These are phyloP conservation scores for Zygosaccharomyces bisporus DNA, from an alignment of 805 yeast genomes.

Conservation along the genomic window DNA sequence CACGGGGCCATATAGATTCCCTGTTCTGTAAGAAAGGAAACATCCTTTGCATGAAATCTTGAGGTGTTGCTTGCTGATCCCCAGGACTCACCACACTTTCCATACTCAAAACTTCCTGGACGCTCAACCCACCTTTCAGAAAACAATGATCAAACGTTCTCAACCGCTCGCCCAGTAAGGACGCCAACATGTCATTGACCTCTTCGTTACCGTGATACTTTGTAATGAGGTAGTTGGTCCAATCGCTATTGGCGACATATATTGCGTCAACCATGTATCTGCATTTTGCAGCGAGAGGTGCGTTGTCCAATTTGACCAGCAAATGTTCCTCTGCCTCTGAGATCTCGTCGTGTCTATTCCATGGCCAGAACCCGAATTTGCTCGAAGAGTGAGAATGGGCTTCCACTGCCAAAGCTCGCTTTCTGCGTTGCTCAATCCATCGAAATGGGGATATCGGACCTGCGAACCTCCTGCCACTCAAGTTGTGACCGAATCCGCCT, in stretches of 20 bases:
- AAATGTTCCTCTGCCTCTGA: conserved; percentile 10
- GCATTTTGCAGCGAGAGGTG: conserved; percentile 20
- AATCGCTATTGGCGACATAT: conserved; percentile 18
- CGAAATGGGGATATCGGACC: conserved; percentile 8
- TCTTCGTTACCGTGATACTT: conserved; percentile 19
- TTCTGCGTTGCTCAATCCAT: conserved; percentile 12
- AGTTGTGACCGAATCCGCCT: conserved; percentile 2
- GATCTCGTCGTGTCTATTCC: neutral
- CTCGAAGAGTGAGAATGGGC: neutral
- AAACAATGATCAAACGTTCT: conserved; percentile 32
- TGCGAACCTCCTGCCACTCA: conserved; percentile 8
- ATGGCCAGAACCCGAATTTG: conserved; percentile 1
- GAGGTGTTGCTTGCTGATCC: conserved; percentile 3
- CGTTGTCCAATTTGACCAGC: conserved; percentile 10
- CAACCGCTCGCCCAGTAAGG: conserved; percentile 27
- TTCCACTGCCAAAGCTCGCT: neutral
- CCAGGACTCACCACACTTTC: conserved; percentile 10
- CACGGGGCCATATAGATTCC: conserved; percentile 23
- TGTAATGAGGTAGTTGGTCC: conserved; percentile 23
- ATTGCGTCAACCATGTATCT: conserved; percentile 21
- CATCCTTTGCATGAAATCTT: conserved; percentile 24
- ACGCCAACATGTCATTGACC: conserved; percentile 21
- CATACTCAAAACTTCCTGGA: conserved; percentile 16
- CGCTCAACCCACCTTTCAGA: conserved; percentile 16
- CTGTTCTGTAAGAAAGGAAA: conserved; percentile 27